Base-by-base conservation (phyloP, 352 stramenopile genomes). In the Aphanomyces euteiches region DNA sequence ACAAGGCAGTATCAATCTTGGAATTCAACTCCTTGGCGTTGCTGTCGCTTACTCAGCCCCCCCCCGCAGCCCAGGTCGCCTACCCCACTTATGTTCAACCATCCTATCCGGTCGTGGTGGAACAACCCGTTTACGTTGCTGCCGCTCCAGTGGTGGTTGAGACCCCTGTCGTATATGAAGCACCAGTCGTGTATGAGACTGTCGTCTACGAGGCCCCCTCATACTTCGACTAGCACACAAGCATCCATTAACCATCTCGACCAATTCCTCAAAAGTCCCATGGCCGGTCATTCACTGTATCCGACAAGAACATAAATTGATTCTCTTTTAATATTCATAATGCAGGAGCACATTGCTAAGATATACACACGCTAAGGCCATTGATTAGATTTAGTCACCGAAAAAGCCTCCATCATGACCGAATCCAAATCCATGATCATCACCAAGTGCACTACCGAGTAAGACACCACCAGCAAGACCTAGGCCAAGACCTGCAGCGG, bases 401-500 rank as follows among this genome's bases (percentile, higher is more conserved):
- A 12, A 12, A 50, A 50, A 50, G 17, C 17, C 43, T n/a, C 43
- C 43, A n/a, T n/a, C 10, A 1, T n/a, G 1, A n/a, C 17, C 43
- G 43, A n/a, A 12, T 12, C 43, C 43, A 15, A 48, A 28, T 21
- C 21, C 54, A n/a, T 39, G 17, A 36, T 70, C 64, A 40, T 70
- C 64, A 4, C n/a, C 41, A 28, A 70, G 64, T 4, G 56, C 53
- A 73, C 90, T 84, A 17, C 85, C 87, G 0, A 95, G 78, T 36
- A 95, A 61, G 72, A 92, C 73, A 12, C 87, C 87, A 48, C 87
- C 87, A 39, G 91, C 87, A 21, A 90, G 78, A 28, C 87, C 87
- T 59, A 95, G 78, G 8, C 85, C 87, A 71, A 91, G 77, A 37
- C 81, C 76, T 69, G 72, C 79, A 66, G 75, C 77, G 36, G 76